Base-by-base conservation (phyloP, 2,329 filamentous ascomycete species). In the Sordariomycetes sp. region DNA sequence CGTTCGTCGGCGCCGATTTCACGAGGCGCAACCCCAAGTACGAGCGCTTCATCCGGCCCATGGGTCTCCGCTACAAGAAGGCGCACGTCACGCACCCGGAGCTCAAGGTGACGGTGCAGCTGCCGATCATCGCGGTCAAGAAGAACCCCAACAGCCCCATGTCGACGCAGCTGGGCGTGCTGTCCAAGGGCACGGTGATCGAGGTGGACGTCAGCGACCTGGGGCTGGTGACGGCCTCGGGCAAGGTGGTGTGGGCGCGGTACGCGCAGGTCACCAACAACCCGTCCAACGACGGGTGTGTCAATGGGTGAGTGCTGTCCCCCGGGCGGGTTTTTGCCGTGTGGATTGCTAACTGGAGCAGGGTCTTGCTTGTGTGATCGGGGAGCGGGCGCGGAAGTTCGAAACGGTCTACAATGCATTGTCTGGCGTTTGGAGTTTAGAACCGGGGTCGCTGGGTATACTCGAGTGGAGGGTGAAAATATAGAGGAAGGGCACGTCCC, bases 161-260 rank as follows among this genome's bases (percentile, higher is more conserved):
- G 69, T 96, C 96, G 74, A 97, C 93, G 0, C 91, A 96, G 68
- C 77, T 97, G 5, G 93, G 93, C 61, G 92, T 96, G 3, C 72
- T 97, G 67, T 93, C 89, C 54, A 91, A 91, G 74, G 90, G 90
- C 62, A 93, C 75, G 0, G 71, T 79, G 55, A 84, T 93, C 67
- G 93, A 97, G 74, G 91, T 97, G 66, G 96, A 99, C 69, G 91
- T 97, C 34, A 88, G 83, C 59, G 94, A 99, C 71, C 74, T 97
- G 62, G 94, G 94, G 62, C 77, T 97, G 61, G 90, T 95, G 18
- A 97, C 94, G 2, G 87, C 92, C 1, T 86, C 85, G 62, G 94
- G 94, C 62, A 97, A 97, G 76, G 90, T 96, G 10, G 90, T 93
- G 7, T 97, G 92, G 92, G 91, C 90, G 65, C 80, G 89, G 64